Evolutionary conservation across 192 early-diverging fungal genomes (phyloP).

Genomic region (Dissophora ornata): DNA sequence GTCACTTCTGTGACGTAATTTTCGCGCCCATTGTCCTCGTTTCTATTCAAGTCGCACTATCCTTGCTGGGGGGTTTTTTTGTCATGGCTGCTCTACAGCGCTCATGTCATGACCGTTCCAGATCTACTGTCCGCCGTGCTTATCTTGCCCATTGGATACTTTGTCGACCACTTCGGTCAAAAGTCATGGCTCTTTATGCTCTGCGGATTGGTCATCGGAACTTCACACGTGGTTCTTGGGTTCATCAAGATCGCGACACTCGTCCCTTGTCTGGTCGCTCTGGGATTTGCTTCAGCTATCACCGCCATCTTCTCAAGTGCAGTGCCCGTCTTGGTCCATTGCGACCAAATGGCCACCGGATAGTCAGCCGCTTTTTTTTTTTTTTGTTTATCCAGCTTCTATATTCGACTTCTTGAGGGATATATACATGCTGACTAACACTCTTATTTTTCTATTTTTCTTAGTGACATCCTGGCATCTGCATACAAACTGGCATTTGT

Average conservation of each 20-base stretch:
- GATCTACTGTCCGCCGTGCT: constrained; percentile 66
- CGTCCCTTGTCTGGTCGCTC: constrained; percentile 55
- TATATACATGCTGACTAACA: neutral
- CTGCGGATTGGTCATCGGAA: constrained; percentile 58
- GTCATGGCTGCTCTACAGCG: constrained; percentile 19
- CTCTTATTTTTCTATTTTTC: neutral
- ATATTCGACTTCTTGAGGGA: neutral
- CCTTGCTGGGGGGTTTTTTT: too few species aligned
- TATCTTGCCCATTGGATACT: constrained; percentile 62
- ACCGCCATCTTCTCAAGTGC: constrained; percentile 62
- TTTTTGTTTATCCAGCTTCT: neutral
- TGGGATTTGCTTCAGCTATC: constrained; percentile 63
- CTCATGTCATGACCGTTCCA: constrained; percentile 67
- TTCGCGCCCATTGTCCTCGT: too few species aligned
- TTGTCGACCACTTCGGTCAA: constrained; percentile 65
- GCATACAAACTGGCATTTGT: constrained; percentile 61
- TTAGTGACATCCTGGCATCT: constrained; percentile 61
- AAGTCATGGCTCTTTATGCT: constrained; percentile 57
- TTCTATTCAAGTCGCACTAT: too few species aligned
- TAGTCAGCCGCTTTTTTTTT: constrained; percentile 36
- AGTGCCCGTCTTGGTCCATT: constrained; percentile 62
- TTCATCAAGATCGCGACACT: constrained; percentile 44
- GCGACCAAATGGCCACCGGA: constrained; percentile 54
- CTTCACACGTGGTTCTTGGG: constrained; percentile 58
- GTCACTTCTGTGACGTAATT: too few species aligned